Percentiles rank a stretch among this genome's conserved stretches.
Conservation (phyloP, 768 basidiomycete species). For the Kockovaella imperatae region DNA sequence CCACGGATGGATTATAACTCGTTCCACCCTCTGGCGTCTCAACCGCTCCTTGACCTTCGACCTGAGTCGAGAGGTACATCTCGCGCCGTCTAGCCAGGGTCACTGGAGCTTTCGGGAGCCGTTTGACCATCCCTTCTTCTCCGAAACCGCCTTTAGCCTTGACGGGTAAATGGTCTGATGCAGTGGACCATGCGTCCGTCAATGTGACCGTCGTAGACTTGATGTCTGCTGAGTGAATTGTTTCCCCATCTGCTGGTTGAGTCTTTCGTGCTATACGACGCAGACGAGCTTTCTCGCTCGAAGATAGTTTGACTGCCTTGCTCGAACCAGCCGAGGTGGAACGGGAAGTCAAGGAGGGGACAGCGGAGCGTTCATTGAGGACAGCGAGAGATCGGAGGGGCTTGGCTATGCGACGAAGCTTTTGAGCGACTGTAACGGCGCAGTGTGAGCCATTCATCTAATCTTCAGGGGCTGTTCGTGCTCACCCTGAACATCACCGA, state of each 20-base stretch:
- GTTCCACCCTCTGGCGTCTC: conserved; percentile 66
- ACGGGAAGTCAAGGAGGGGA: conserved; percentile 68
- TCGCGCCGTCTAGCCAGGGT: conserved; percentile 32
- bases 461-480: conserved; percentile 7
- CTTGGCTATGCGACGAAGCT: conserved; percentile 35
- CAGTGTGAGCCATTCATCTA: conserved; percentile 2
- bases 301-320: conserved; percentile 47
- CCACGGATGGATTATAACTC: conserved; percentile 78
- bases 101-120: conserved; percentile 30
- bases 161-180: conserved; percentile 24
- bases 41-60: conserved; percentile 8
- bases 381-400: conserved; percentile 59
- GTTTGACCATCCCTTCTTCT: conserved; percentile 37
- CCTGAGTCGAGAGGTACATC: conserved; percentile 12
- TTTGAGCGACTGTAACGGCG: conserved; percentile 28
- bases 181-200: conserved; percentile 53
- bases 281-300: conserved; percentile 67
- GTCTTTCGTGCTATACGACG: conserved; percentile 54
- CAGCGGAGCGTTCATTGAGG: conserved; percentile 73
- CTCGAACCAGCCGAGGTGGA: conserved; percentile 8
- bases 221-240: conserved; percentile 25
- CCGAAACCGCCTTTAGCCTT: conserved; percentile 40
- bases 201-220: conserved; percentile 47
- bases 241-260: conserved; percentile 20
- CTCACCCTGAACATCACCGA: conserved; percentile 67